A percentile compares a stretch with the other conserved stretches of the same genome.
Evolutionary conservation across 1,139 yeast species (phyloP).

Genomic region (Candida sanyaensis): DNA sequence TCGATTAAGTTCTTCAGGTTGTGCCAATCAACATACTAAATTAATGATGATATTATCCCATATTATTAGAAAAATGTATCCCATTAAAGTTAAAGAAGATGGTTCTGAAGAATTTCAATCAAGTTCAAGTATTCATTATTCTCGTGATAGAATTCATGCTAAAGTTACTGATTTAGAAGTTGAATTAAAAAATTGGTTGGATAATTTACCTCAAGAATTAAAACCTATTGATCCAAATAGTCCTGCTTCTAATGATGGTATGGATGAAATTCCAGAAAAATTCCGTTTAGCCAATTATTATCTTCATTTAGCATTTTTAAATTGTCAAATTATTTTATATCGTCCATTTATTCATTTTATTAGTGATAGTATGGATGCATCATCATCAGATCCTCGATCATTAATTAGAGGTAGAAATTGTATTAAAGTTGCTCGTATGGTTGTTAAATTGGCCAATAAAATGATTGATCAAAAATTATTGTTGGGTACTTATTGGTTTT

Average conservation of each 20-base stretch:
- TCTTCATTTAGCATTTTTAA: constrained; percentile 75
- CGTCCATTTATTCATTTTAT: constrained; percentile 91
- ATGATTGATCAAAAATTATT: constrained; percentile 74
- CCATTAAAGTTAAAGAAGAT: constrained; percentile 30
- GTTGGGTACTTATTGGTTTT: constrained; percentile 92
- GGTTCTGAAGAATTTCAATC: constrained; percentile 3
- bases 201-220: constrained; percentile 69
- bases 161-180: constrained; percentile 73
- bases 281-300: constrained; percentile 75
- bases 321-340: constrained; percentile 81
- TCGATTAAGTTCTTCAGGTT: constrained; percentile 69
- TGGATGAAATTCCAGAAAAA: constrained; percentile 51
- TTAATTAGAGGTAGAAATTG: constrained; percentile 79
- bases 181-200: constrained; percentile 75
- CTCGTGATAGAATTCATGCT: constrained; percentile 51
- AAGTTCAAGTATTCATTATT: constrained; percentile 15
- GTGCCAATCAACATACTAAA: constrained; percentile 85
- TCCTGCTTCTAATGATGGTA: constrained; percentile 2
- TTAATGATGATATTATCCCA: constrained; percentile 53
- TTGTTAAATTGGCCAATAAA: constrained; percentile 79
- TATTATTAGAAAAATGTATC: constrained; percentile 45
- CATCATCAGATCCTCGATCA: constrained; percentile 47
- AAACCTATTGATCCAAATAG: constrained; percentile 68
- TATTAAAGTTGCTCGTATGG: constrained; percentile 81
- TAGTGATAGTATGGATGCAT: constrained; percentile 45